Evolutionary conservation across 1,284 basidiomycete genomes (phyloP), one percentile per base, ranked within the genome.

Genomic region (Termitomyces sp.): DNA sequence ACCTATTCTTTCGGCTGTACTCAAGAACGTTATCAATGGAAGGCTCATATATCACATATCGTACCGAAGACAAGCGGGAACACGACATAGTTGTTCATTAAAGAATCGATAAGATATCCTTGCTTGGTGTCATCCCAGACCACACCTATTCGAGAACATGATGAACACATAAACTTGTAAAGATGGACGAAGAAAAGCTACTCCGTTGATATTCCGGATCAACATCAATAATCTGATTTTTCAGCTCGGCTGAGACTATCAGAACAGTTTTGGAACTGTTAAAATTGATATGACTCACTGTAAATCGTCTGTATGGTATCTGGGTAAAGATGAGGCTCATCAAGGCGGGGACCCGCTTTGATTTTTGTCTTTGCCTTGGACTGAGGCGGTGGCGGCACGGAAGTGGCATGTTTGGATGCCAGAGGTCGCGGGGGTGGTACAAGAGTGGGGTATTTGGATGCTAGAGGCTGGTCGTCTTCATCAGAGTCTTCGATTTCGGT

Each of bases 121-220:
- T 89, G 86, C 63, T 89, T 88, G 12, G 67, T 55, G 34, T 80
- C 79, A 3, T 75, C 69, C 86, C 87, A 89, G 1, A 89, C 87
- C 45, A 88, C 77, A 40, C 79, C 86, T 86, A 52, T 4, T 43
- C 15, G 13, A 41, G 46, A 39, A 34, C 40, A 36, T 19, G 12
- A 44, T n/a, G n/a, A n/a, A n/a, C n/a, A 46, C 12, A 42, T 49
- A 28, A 8, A 31, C 28, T 21, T 26, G 28, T 39, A 3, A 49
- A 39, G 24, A 19, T 9, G n/a, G 26, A 28, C n/a, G 46, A 45
- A 33, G 39, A 33, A 52, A 21, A 5, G 17, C 13, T 41, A 82
- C 86, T 82, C 67, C 86, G 74, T 63, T 88, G 86, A 62, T 88
- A 88, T 48, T 86, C 84, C 1, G 86, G 82, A 33, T 86, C 74